Percentiles rank a stretch among this genome's conserved stretches.
phyloP scores from a whole-genome alignment of 495 filamentous ascomycete species.

The Neurospora sp. region DNA sequence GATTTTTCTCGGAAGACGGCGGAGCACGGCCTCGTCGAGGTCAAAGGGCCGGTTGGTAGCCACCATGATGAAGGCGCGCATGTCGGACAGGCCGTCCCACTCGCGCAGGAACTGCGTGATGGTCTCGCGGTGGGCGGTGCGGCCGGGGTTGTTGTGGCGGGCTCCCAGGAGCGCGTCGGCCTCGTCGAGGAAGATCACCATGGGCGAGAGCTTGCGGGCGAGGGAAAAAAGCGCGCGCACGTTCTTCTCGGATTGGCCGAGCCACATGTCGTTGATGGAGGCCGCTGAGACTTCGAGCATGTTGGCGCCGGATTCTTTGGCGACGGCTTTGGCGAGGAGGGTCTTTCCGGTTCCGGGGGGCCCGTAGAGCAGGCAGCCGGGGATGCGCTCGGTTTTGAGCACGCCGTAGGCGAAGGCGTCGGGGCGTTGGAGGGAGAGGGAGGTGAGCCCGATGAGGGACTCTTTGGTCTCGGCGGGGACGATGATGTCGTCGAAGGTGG shows the following conservation, averaged over 20 bases:
- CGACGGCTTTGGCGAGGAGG: slow-evolving; percentile 87
- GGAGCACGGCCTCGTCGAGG: slow-evolving; percentile 86
- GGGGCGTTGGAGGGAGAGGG: slow-evolving; percentile 75
- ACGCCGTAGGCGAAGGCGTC: slow-evolving; percentile 97
- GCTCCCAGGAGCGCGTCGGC: slow-evolving; percentile 84
- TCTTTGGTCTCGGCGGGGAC: slow-evolving; percentile 76
- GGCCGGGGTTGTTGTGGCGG: slow-evolving; percentile 46
- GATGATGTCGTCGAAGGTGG: slow-evolving; percentile 76
- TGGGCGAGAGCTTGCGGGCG: slow-evolving; percentile 84
- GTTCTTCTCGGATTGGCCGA: slow-evolving; percentile 95
- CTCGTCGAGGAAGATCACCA: slow-evolving; percentile 95
- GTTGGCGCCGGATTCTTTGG: slow-evolving; percentile 85
- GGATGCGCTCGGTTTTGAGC: slow-evolving; percentile 80
- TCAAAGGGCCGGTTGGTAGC: slow-evolving; percentile 96
- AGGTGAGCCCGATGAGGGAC: slow-evolving; percentile 79
- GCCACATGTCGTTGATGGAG: slow-evolving; percentile 90
- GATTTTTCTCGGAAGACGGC: slow-evolving; percentile 71
- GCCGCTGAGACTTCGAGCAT: slow-evolving; percentile 49
- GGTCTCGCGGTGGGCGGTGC: slow-evolving; percentile 68
- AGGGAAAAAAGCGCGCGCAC: slow-evolving; percentile 85
- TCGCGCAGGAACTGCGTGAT: slow-evolving; percentile 98
- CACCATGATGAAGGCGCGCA: slow-evolving; percentile 94
- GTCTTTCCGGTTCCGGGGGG: slow-evolving; percentile 97
- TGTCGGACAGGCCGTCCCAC: slow-evolving; percentile 88
- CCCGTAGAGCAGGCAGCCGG: slow-evolving; percentile 83